phyloP scores from a whole-genome alignment of 2,329 filamentous ascomycete species.

The Microdochium trichocladiopsis region DNA sequence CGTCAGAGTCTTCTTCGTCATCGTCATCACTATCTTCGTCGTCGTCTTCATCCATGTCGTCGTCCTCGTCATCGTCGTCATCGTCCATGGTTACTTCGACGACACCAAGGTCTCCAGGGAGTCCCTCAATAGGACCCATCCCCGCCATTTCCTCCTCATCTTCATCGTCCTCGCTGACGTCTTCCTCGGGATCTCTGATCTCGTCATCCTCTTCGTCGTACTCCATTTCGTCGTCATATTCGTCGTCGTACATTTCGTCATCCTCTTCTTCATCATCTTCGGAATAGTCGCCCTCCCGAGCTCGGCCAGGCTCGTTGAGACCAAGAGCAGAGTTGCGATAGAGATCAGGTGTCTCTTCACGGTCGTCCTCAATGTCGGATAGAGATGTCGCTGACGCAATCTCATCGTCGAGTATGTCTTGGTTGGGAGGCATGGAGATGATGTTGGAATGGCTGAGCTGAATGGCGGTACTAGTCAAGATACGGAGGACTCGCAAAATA shows the following conservation, averaged over 20 bases:
- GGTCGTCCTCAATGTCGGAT: slow-evolving; percentile 78
- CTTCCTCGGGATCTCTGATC: slow-evolving; percentile 72
- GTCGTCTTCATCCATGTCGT: slow-evolving; percentile 54
- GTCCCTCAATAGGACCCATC: slow-evolving; percentile 79
- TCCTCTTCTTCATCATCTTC: slow-evolving; percentile 67
- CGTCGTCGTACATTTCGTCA: slow-evolving; percentile 89
- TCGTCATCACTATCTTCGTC: slow-evolving; percentile 48
- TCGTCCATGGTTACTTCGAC: slow-evolving; percentile 76
- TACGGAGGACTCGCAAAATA: slow-evolving; percentile 82
- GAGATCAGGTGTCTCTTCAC: slow-evolving; percentile 92
- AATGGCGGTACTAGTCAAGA: slow-evolving; percentile 80
- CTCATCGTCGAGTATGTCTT: slow-evolving; percentile 72
- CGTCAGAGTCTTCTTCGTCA: slow-evolving; percentile 42
- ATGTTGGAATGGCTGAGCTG: slow-evolving; percentile 77
- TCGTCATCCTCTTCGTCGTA: slow-evolving; percentile 71
- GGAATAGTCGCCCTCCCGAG: slow-evolving; percentile 66
- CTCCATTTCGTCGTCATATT: slow-evolving; percentile 88
- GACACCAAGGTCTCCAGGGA: slow-evolving; percentile 54
- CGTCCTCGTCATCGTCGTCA: slow-evolving; percentile 56
- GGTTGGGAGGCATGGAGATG: slow-evolving; percentile 57
- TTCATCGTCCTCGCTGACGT: slow-evolving; percentile 82
- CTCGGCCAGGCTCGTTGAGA: slow-evolving; percentile 77
- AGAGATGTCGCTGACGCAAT: slow-evolving; percentile 82
- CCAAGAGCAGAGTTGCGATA: slow-evolving; percentile 95
- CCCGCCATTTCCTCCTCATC: slow-evolving; percentile 61